phyloP scores from a whole-genome alignment of 2,329 filamentous ascomycete genomes.

The Hypomyces perniciosus region DNA sequence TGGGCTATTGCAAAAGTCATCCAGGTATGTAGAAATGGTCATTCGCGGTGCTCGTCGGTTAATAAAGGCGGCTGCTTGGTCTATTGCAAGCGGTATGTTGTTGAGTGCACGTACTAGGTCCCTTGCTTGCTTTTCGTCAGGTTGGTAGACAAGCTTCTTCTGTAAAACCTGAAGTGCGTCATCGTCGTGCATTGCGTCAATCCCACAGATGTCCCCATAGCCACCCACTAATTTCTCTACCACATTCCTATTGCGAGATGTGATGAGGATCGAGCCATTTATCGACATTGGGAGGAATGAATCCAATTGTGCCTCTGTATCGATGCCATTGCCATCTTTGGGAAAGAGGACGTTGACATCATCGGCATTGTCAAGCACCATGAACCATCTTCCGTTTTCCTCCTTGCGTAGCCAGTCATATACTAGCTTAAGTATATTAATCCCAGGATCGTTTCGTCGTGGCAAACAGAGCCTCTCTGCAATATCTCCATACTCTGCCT shows the following conservation, averaged over 20 bases:
- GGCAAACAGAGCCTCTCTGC: background rate
- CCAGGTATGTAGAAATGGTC: conserved; percentile 32
- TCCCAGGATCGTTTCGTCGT: conserved; percentile 9
- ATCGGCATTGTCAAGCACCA: conserved; percentile 34
- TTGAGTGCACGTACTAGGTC: background rate
- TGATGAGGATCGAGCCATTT: conserved; percentile 1
- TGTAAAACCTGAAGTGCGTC: background rate
- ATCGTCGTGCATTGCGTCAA: background rate
- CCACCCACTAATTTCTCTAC: background rate
- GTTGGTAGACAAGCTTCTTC: background rate
- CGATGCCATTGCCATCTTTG: background rate
- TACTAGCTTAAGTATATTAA: conserved; percentile 23
- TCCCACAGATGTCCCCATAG: background rate
- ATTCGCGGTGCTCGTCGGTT: conserved; percentile 9
- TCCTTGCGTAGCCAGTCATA: conserved; percentile 24
- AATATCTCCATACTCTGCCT: background rate
- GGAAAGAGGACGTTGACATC: conserved; percentile 21
- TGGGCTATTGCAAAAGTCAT: conserved; percentile 23
- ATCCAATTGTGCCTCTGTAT: background rate
- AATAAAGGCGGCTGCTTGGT: background rate
- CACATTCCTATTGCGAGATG: background rate
- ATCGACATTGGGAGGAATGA: background rate
- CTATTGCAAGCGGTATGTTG: background rate
- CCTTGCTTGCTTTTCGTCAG: background rate
- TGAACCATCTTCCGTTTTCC: conserved; percentile 25